These are phyloP conservation scores for Carnegiea gigantea DNA, from an alignment of 179 eudicot species.

Conservation along the genomic window DNA sequence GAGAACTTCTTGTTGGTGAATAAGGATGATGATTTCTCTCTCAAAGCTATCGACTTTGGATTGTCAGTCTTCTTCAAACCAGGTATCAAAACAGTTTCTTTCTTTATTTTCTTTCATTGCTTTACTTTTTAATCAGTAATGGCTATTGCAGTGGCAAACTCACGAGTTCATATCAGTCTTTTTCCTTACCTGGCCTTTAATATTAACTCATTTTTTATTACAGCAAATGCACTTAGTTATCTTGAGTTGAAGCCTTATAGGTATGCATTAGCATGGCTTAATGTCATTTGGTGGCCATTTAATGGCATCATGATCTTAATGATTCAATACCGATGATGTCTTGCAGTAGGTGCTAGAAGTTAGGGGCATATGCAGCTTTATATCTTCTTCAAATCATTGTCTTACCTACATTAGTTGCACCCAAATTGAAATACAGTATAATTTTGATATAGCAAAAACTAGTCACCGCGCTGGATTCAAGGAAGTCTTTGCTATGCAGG, in stretches of 20 bases:
- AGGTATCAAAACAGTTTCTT: constrained; percentile 37
- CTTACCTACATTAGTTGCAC: constrained; percentile 4
- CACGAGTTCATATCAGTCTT: not conserved
- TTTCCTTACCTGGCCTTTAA: not conserved
- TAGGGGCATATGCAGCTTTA: not conserved
- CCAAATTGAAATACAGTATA: constrained; percentile 6
- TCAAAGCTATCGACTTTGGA: constrained; percentile 87
- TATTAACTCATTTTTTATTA: not conserved
- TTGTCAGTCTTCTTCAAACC: constrained; percentile 91
- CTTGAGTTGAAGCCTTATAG: not conserved
- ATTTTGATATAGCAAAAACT: constrained; percentile 3
- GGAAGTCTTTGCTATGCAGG: constrained; percentile 40
- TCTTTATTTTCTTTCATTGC: not conserved
- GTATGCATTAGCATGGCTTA: constrained; percentile 4
- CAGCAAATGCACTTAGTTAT: not conserved
- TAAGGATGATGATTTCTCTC: constrained; percentile 86
- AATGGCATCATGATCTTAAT: not conserved
- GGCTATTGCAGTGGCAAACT: not conserved
- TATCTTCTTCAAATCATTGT: constrained; percentile 12
- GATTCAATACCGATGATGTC: not conserved
- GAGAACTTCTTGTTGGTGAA: constrained; percentile 85
- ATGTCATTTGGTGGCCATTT: constrained; percentile 1
- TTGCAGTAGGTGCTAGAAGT: not conserved
- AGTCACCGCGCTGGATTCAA: not conserved
- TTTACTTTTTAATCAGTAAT: not conserved